These are phyloP conservation scores for Madurella fahalii DNA, from an alignment of 2,329 filamentous ascomycete species.

Conservation along the genomic window DNA sequence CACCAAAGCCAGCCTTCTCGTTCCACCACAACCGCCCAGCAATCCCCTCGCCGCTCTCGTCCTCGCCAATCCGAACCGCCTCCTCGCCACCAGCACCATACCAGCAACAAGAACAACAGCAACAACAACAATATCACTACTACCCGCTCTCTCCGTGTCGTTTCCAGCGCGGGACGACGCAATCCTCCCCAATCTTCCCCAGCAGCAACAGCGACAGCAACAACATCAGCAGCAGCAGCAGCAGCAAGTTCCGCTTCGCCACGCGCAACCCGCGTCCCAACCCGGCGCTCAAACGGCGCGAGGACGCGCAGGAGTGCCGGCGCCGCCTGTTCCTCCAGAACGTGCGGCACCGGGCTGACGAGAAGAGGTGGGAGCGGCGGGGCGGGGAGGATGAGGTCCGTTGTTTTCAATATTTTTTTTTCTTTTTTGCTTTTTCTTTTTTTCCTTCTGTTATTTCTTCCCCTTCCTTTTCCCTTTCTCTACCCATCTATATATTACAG, in stretches of 20 bases:
- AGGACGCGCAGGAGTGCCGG: constrained; percentile 60
- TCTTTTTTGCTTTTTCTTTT: neutral
- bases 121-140: neutral
- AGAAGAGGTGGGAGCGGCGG: constrained; percentile 55
- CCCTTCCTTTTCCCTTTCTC: neutral
- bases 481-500: neutral
- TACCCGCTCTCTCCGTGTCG: constrained; percentile 13
- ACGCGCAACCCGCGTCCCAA: constrained; percentile 37
- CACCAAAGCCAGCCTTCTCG: constrained; percentile 28
- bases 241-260: constrained; percentile 16
- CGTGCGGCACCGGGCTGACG: constrained; percentile 57
- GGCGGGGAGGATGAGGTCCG: constrained; percentile 59
- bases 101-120: constrained; percentile 21
- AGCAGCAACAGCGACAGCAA: constrained; percentile 8
- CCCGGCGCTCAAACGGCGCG: constrained; percentile 56
- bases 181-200: constrained; percentile 35
- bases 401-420: neutral
- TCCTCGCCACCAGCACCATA: constrained; percentile 43
- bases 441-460: neutral
- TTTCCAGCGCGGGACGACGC: constrained; percentile 37
- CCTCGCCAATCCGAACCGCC: constrained; percentile 53
- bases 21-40: constrained; percentile 39
- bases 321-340: constrained; percentile 66
- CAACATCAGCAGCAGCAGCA: constrained; percentile 25
- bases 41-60: constrained; percentile 55